These are phyloP conservation scores for Protomyces pachydermus DNA, from an alignment of 1,139 yeast genomes.

Conservation along the genomic window DNA sequence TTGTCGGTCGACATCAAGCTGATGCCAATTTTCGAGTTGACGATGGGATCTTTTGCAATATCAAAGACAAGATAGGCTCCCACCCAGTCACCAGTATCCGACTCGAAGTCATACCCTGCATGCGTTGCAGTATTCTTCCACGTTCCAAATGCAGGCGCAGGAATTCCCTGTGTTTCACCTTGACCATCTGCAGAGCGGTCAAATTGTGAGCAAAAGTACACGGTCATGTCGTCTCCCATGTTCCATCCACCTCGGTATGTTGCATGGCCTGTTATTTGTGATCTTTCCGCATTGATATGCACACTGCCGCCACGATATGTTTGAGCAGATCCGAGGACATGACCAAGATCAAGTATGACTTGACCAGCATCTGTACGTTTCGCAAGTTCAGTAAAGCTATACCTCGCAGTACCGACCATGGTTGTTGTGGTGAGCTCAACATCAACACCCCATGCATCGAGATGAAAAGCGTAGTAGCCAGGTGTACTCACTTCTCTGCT, in stretches of 20 bases:
- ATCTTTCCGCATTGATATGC: background rate
- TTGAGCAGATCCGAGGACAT: slow-evolving; percentile 24
- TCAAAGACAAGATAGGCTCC: slow-evolving; percentile 20
- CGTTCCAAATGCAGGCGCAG: slow-evolving; percentile 22
- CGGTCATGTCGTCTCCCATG: slow-evolving; percentile 15
- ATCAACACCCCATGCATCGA: slow-evolving; percentile 24
- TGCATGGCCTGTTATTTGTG: slow-evolving; percentile 5
- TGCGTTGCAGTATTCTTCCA: slow-evolving; percentile 23
- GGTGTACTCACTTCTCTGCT: slow-evolving; percentile 8
- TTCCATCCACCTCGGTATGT: slow-evolving; percentile 26
- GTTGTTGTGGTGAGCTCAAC: slow-evolving; percentile 13
- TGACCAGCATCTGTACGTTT: slow-evolving; percentile 8
- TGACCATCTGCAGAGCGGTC: slow-evolving; percentile 17
- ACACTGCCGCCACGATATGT: slow-evolving; percentile 24
- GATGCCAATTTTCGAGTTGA: slow-evolving; percentile 14
- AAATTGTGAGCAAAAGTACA: slow-evolving; percentile 21
- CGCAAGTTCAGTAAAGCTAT: slow-evolving; percentile 4
- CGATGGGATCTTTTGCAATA: slow-evolving; percentile 12
- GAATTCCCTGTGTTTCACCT: slow-evolving; percentile 23
- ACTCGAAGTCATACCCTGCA: slow-evolving; percentile 16
- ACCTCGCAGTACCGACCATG: slow-evolving; percentile 15
- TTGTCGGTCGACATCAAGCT: slow-evolving; percentile 5
- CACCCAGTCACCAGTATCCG: slow-evolving; percentile 25
- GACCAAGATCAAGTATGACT: slow-evolving; percentile 17
- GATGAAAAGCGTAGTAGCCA: slow-evolving; percentile 17